Evolutionary conservation across 805 yeast species (phyloP).

Genomic region (Suhomyces prunicola): DNA sequence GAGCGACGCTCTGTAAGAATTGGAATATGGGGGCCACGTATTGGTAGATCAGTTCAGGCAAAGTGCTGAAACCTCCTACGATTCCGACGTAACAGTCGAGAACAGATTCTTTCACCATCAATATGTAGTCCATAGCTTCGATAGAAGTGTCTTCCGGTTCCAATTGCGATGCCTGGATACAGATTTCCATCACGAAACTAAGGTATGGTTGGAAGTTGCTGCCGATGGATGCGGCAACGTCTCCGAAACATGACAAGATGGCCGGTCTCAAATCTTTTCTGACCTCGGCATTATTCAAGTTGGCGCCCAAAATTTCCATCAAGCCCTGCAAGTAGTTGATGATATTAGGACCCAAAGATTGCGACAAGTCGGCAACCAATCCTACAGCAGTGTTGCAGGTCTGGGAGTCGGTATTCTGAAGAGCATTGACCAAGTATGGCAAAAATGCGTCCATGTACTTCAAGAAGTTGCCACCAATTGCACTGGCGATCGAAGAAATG

Average conservation of each 20-base stretch:
- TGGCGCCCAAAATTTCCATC: conserved; percentile 78
- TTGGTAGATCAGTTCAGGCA: conserved; percentile 61
- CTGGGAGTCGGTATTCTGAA: conserved; percentile 78
- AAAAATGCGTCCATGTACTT: conserved; percentile 78
- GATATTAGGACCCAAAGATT: conserved; percentile 74
- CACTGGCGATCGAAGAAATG: conserved; percentile 82
- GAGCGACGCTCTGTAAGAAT: conserved; percentile 58
- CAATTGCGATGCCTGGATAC: conserved; percentile 60
- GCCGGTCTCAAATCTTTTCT: conserved; percentile 83
- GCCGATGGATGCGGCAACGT: conserved; percentile 88
- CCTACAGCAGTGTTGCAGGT: conserved; percentile 91
- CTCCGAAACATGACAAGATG: conserved; percentile 91
- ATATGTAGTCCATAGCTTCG: conserved; percentile 75
- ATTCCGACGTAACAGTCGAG: conserved; percentile 95
- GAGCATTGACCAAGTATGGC: conserved; percentile 77
- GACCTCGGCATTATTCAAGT: conserved; percentile 62
- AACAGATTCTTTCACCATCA: conserved; percentile 78
- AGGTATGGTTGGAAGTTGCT: conserved; percentile 71
- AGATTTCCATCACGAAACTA: conserved; percentile 74
- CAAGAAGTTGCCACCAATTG: conserved; percentile 67
- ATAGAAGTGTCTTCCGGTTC: conserved; percentile 64
- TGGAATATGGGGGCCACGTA: conserved; percentile 68
- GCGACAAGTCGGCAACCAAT: conserved; percentile 88
- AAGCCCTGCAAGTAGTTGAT: conserved; percentile 74
- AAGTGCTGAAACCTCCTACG: conserved; percentile 78